These are phyloP conservation scores for Nephelium lappaceum DNA, from an alignment of 345 rosid genomes.

Conservation along the genomic window DNA sequence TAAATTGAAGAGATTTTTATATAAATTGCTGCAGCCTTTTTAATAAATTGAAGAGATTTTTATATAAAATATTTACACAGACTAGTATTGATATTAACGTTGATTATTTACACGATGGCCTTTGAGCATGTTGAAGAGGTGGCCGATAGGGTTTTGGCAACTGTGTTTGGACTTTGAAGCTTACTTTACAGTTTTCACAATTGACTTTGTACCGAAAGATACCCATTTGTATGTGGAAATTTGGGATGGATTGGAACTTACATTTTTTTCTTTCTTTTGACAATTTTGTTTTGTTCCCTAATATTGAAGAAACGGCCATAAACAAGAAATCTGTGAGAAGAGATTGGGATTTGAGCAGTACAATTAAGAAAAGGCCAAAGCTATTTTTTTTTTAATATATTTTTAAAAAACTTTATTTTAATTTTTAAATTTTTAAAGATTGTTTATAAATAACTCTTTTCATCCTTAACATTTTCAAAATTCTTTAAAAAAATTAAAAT, in stretches of 20 bases:
- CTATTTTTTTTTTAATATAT: too few species aligned
- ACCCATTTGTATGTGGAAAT: neutral
- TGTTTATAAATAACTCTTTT: too few species aligned
- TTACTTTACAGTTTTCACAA: slow-evolving; percentile 10
- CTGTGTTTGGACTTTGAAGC: neutral
- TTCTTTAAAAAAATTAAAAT: too few species aligned
- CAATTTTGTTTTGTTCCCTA: slow-evolving; percentile 11
- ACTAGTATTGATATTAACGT: neutral
- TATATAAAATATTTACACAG: neutral
- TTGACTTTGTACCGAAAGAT: neutral
- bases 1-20: slow-evolving; percentile 13
- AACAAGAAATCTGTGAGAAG: neutral
- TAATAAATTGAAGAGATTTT: too few species aligned
- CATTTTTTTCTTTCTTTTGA: too few species aligned
- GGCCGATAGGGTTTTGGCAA: neutral
- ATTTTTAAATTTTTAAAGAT: too few species aligned
- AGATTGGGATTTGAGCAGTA: neutral
- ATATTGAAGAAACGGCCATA: slow-evolving; percentile 19
- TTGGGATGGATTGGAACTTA: neutral
- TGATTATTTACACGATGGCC: slow-evolving; percentile 19
- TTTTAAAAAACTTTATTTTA: too few species aligned
- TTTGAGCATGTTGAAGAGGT: slow-evolving; percentile 22
- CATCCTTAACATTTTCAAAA: too few species aligned
- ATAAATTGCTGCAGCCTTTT: too few species aligned
- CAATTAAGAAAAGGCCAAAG: neutral